Base-by-base conservation (phyloP, 2,329 filamentous ascomycete genomes). In the Cordyceps militaris region DNA sequence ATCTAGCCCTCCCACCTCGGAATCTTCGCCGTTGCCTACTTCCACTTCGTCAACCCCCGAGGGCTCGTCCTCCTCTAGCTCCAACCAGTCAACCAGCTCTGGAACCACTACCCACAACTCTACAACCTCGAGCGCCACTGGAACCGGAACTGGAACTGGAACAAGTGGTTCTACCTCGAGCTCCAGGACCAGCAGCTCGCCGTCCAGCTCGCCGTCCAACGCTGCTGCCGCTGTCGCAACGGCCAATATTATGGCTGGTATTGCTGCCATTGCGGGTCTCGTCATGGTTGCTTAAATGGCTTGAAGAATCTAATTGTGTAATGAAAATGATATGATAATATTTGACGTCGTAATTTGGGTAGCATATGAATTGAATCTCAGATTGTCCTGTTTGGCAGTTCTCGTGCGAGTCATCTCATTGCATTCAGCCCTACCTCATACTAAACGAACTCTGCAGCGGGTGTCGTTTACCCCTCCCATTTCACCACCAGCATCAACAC, bases 231-330 rank as follows among this genome's bases (percentile, higher is more conserved):
- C 56, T 32, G 14, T 30, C n/a, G 49, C 40, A 21, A 58, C 56
- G 7, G 56, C 42, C n/a, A 58, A 58, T 42, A 42, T 44, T 2
- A 19, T 58, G 21, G 56, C 56, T 11, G 56, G 56, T 26, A 46
- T 58, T 53, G 56, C 40, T 24, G 56, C 49, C 5, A 16, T 58
- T 28, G 56, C 56, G 24, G 56, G 56, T 13, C 32, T 58, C 24
- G 40, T 47, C 9, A 42, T 58, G 42, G 42, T 24, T 14, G 48
- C 40, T 14, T 58, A 53, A 44, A 36, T 34, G 38, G 2, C 32
- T 14, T 16, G 14, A 21, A 6, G 8, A 6, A 5, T 36, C 16
- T 19, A 26, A 54, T 16, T 34, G 7, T 52, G 24, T 26, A 13
- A 30, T 42, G 23, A 34, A 46, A 13, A 8, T 32, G 21, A 36